Evolutionary conservation across 129 eudicot genomes (phyloP).

Genomic region (Flaveria sonorensis): DNA sequence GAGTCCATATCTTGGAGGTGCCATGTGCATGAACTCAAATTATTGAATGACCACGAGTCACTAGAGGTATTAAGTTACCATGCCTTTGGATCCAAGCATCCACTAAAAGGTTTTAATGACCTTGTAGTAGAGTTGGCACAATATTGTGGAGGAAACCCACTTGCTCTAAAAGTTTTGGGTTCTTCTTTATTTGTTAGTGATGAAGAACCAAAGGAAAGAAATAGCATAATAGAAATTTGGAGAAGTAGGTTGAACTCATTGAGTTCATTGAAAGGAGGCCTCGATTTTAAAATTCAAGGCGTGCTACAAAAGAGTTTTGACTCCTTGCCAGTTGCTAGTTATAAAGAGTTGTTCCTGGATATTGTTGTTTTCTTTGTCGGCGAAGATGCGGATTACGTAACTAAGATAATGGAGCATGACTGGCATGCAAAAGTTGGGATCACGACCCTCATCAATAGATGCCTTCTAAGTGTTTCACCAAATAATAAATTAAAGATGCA

Average conservation of each 20-base stretch:
- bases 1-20: conserved; percentile 1
- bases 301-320: conserved; percentile 9
- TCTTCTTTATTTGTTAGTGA: conserved; percentile 26
- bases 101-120: conserved; percentile 24
- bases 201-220: not conserved
- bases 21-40: not conserved
- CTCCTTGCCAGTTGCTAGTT: not conserved
- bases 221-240: conserved; percentile 31
- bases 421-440: conserved; percentile 25
- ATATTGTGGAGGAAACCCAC: conserved; percentile 38
- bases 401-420: conserved; percentile 29
- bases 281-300: conserved; percentile 11
- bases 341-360: conserved; percentile 35
- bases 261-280: conserved; percentile 14
- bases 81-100: conserved; percentile 37
- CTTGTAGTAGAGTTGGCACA: conserved; percentile 13
- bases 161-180: conserved; percentile 36
- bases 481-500: conserved; percentile 34
- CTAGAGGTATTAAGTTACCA: conserved; percentile 37
- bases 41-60: conserved; percentile 20
- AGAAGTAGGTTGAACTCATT: conserved; percentile 23
- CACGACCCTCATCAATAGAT: conserved; percentile 14
- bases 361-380: conserved; percentile 54
- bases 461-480: conserved; percentile 30
- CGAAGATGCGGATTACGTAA: conserved; percentile 28